Evolutionary conservation across 441 rosid species (phyloP).

Genomic region (Manihot esculenta): DNA sequence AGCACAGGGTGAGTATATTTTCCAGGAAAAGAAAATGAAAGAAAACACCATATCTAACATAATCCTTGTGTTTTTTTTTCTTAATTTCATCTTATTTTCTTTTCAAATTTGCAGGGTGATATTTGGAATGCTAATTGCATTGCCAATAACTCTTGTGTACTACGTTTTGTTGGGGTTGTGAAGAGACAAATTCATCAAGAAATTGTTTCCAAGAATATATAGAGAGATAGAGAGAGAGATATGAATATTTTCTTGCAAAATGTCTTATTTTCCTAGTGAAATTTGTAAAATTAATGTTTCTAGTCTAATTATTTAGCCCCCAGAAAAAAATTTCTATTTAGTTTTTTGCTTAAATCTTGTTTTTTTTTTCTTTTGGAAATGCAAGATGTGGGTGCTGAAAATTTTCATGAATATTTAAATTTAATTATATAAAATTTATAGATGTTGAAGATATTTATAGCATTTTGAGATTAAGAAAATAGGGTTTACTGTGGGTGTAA

Average conservation of each 20-base stretch:
- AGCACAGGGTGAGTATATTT: slow-evolving; percentile 63
- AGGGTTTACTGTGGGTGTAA: too few relatives aligned
- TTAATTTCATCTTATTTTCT: neutral
- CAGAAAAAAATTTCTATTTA: neutral
- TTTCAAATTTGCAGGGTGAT: slow-evolving; percentile 48
- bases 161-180: slow-evolving; percentile 66
- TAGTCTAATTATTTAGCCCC: slow-evolving; percentile 32
- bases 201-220: slow-evolving; percentile 4
- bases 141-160: slow-evolving; percentile 77
- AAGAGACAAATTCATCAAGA: slow-evolving; percentile 10
- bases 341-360: neutral
- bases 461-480: too few relatives aligned
- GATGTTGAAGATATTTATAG: too few relatives aligned
- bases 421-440: too few relatives aligned
- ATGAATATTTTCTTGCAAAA: slow-evolving; percentile 27
- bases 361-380: too few relatives aligned
- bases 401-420: too few relatives aligned
- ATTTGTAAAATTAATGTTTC: slow-evolving; percentile 44
- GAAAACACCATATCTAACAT: neutral
- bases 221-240: slow-evolving; percentile 9
- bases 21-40: neutral
- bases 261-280: slow-evolving; percentile 28
- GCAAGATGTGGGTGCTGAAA: too few relatives aligned
- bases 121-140: slow-evolving; percentile 76
- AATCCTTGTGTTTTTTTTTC: neutral